Percentiles rank a stretch among this genome's conserved stretches.
Conservation (phyloP, 2,329 filamentous ascomycete genomes). For the Chalara sp. region DNA sequence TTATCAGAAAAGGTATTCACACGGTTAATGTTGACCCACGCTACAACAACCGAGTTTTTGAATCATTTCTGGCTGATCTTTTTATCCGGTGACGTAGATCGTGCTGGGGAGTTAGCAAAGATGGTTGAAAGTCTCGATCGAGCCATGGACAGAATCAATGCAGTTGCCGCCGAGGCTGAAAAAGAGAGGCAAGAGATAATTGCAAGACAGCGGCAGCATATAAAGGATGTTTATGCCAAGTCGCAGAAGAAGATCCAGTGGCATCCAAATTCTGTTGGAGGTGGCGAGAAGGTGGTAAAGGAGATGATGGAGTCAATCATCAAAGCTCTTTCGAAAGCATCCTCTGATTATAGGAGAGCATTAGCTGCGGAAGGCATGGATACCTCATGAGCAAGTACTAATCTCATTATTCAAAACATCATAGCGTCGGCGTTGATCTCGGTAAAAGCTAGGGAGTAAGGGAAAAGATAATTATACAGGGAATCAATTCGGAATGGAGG, state of each 20-base stretch:
- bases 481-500: too few species aligned
- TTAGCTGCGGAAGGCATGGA: slow-evolving; percentile 51
- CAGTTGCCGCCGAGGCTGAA: slow-evolving; percentile 76
- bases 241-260: slow-evolving; percentile 70
- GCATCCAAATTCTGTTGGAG: slow-evolving; percentile 61
- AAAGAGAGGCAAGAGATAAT: slow-evolving; percentile 62
- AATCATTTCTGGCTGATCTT: slow-evolving; percentile 96
- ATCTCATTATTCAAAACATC: slow-evolving; percentile 2
- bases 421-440: slow-evolving; percentile 23
- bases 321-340: slow-evolving; percentile 62
- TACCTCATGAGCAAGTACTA: slow-evolving; percentile 8
- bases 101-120: slow-evolving; percentile 73
- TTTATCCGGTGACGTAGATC: slow-evolving; percentile 76
- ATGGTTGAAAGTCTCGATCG: slow-evolving; percentile 75
- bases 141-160: slow-evolving; percentile 71
- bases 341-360: slow-evolving; percentile 64
- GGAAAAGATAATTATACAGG: too few species aligned
- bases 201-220: slow-evolving; percentile 59
- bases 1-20: slow-evolving; percentile 48
- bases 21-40: slow-evolving; percentile 69
- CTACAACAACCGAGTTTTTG: slow-evolving; percentile 91
- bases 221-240: slow-evolving; percentile 60
- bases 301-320: slow-evolving; percentile 71
- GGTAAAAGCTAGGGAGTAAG: too few species aligned
- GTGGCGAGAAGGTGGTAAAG: slow-evolving; percentile 69